These are phyloP conservation scores for Alternaria sp. DNA, from an alignment of 2,329 filamentous ascomycete species.

Conservation along the genomic window DNA sequence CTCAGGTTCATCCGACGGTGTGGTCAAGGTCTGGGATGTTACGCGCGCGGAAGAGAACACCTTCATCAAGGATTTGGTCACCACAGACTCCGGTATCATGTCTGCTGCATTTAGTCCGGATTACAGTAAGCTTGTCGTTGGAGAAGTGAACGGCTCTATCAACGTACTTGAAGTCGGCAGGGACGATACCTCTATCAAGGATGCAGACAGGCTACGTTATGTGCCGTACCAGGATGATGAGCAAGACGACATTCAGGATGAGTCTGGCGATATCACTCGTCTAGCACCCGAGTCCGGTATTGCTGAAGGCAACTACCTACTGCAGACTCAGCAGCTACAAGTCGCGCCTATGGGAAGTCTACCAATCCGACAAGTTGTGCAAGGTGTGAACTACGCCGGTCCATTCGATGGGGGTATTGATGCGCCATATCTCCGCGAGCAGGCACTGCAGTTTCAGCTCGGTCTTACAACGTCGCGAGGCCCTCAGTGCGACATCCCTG, in stretches of 20 bases:
- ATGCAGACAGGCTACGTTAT: constrained; percentile 39
- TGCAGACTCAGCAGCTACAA: constrained; percentile 45
- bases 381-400: constrained; percentile 52
- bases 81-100: constrained; percentile 62
- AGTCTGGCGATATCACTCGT: background rate
- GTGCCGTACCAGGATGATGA: constrained; percentile 27
- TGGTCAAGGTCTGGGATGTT: constrained; percentile 67
- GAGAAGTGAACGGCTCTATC: constrained; percentile 63
- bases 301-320: constrained; percentile 31
- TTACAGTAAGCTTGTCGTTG: constrained; percentile 61
- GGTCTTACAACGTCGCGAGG: constrained; percentile 21
- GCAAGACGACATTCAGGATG: background rate
- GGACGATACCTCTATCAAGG: constrained; percentile 37
- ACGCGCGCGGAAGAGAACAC: constrained; percentile 59
- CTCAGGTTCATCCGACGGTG: constrained; percentile 67
- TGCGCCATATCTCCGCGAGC: constrained; percentile 30
- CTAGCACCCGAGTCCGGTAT: constrained; percentile 33
- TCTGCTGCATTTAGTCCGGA: constrained; percentile 64
- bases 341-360: constrained; percentile 50
- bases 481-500: constrained; percentile 31
- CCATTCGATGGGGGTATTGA: constrained; percentile 43
- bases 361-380: constrained; percentile 54
- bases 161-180: constrained; percentile 57
- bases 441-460: constrained; percentile 44
- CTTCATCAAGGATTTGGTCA: constrained; percentile 58